phyloP scores from a whole-genome alignment of 306 rosid genomes.

The Erythrophleum fordii region DNA sequence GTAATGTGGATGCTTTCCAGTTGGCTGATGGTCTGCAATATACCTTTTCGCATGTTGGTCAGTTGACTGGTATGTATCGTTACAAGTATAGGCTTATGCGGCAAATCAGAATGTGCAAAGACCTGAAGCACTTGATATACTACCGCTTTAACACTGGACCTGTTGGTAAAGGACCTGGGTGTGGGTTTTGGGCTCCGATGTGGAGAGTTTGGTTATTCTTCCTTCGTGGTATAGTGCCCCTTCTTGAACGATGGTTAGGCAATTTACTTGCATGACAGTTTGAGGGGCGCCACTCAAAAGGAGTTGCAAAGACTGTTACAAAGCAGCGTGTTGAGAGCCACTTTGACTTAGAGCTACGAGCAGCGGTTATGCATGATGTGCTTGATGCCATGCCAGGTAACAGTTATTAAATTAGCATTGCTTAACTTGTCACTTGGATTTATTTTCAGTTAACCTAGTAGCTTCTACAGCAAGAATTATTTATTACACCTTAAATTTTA shows the following conservation, averaged over 20 bases:
- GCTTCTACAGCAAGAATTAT: neutral
- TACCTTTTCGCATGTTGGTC: conserved; percentile 98
- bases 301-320: conserved; percentile 98
- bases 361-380: conserved; percentile 99
- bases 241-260: conserved; percentile 94
- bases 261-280: conserved; percentile 96
- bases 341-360: conserved; percentile 97
- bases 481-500: neutral
- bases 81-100: conserved; percentile 98
- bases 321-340: conserved; percentile 99
- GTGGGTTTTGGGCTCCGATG: conserved; percentile 99
- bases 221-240: conserved; percentile 98
- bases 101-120: conserved; percentile 99
- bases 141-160: conserved; percentile 99
- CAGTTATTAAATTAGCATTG: neutral
- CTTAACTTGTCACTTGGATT: neutral
- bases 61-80: conserved; percentile 98
- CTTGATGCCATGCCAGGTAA: conserved; percentile 99
- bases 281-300: conserved; percentile 98
- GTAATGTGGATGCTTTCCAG: conserved; percentile 96
- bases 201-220: conserved; percentile 99
- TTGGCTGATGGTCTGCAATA: conserved; percentile 95
- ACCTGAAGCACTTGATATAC: conserved; percentile 92
- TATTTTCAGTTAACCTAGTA: neutral
- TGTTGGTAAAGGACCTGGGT: conserved; percentile 98